Evolutionary conservation across 2,329 filamentous ascomycete genomes (phyloP).

Genomic region (Chaetomium sp.): DNA sequence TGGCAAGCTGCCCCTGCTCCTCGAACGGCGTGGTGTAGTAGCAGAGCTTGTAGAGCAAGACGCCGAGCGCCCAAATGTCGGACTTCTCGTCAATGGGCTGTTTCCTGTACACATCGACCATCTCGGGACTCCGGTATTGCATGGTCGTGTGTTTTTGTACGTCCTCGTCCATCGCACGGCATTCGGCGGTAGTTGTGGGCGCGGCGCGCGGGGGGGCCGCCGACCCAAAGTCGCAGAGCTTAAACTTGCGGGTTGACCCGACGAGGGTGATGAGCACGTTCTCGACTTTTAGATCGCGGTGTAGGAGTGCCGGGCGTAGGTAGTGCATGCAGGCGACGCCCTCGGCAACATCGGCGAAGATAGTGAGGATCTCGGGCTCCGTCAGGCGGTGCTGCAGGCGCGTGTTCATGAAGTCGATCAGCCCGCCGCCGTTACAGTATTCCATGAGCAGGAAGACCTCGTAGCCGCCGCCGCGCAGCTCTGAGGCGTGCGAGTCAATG

Average conservation of each 20-base stretch:
- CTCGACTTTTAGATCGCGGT: constrained; percentile 95
- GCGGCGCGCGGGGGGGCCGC: constrained; percentile 81
- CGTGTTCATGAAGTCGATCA: constrained; percentile 99
- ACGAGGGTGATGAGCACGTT: constrained; percentile 86
- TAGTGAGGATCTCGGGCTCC: constrained; percentile 95
- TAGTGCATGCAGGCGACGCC: constrained; percentile 99
- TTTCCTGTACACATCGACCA: constrained; percentile 97
- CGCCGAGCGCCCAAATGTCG: constrained; percentile 96
- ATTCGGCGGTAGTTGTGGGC: constrained; percentile 83
- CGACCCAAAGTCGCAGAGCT: constrained; percentile 97
- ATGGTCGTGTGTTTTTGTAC: constrained; percentile 95
- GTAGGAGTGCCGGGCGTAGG: constrained; percentile 86
- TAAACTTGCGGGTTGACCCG: constrained; percentile 74
- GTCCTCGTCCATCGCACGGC: constrained; percentile 91
- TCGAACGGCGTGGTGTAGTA: constrained; percentile 99
- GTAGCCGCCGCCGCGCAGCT: constrained; percentile 88
- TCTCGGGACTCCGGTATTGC: constrained; percentile 96
- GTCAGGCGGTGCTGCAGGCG: constrained; percentile 93
- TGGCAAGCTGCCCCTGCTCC: constrained; percentile 95
- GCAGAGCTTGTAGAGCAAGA: constrained; percentile 95
- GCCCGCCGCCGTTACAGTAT: constrained; percentile 87
- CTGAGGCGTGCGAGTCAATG: constrained; percentile 96
- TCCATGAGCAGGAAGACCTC: constrained; percentile 99
- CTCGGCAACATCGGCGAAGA: constrained; percentile 94
- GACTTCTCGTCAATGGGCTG: constrained; percentile 98